These are phyloP conservation scores for Grosmannia huntii DNA, from an alignment of 2,329 filamentous ascomycete genomes.

Conservation along the genomic window DNA sequence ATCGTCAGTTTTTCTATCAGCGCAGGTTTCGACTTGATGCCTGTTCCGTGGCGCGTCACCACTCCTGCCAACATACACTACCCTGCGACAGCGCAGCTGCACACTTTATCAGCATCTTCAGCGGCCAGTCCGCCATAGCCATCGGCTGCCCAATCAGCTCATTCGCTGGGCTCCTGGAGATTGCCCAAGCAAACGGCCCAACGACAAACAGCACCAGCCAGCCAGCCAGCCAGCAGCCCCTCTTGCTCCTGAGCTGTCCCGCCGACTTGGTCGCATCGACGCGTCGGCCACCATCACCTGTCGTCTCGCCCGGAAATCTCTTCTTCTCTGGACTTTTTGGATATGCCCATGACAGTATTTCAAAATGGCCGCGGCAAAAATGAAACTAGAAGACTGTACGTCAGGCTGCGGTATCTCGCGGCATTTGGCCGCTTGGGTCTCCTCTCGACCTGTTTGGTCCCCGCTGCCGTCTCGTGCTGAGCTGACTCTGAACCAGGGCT, in stretches of 20 bases:
- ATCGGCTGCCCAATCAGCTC: not conserved
- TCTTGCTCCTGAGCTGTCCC: not conserved
- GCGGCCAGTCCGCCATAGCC: not conserved
- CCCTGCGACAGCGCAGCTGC: not conserved
- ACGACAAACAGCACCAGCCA: not conserved
- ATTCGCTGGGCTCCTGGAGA: not conserved
- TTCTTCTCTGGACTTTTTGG: conserved; percentile 17
- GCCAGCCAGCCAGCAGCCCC: not conserved
- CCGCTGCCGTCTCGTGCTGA: not conserved
- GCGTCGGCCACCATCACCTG: not conserved
- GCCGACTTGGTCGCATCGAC: not conserved
- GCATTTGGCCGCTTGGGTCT: not conserved
- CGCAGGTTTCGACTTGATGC: not conserved
- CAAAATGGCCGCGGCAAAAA: conserved; percentile 64
- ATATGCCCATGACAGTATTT: conserved; percentile 47
- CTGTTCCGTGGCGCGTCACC: not conserved
- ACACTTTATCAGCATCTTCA: not conserved
- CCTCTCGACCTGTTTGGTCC: not conserved
- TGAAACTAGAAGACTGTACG: conserved; percentile 83
- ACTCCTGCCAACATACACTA: not conserved
- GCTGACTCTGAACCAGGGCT: conserved; percentile 46
- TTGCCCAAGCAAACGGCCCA: not conserved
- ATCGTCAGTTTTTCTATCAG: not conserved
- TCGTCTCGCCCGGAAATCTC: not conserved
- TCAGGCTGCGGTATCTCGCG: conserved; percentile 7